Base-by-base conservation (phyloP, 2,329 filamentous ascomycete species). In the Aspergillus fumigatiaffinis region DNA sequence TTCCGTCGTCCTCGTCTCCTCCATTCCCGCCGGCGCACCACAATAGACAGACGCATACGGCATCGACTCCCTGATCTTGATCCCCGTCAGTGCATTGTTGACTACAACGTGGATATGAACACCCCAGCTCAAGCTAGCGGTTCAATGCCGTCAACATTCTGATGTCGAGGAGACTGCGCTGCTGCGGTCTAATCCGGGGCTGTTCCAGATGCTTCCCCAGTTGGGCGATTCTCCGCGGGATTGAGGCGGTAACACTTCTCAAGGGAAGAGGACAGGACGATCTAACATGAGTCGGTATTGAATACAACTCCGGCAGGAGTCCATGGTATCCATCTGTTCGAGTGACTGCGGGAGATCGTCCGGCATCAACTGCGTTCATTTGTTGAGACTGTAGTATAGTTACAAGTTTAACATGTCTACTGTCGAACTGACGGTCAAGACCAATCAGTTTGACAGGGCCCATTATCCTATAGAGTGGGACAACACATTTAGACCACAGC, bases 111-210 rank as follows among this genome's bases (percentile, higher is more conserved):
- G 76, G n/a, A 86, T 77, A 67, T 88, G 86, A 7, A 84, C 79
- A 0, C 77, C 84, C 84, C 56, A 88, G 74, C 67, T 88, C 86
- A 0, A 82, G 79, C 5, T 75, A 77, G 4, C 83, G 77, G 64
- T 87, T 87, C 60, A 87, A 76, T 3, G 84, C 84, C 69, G 82
- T 83, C 49, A 88, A 75, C 81, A 88, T 87, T 50, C 81, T 84
- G 50, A 88, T 83, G 68, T 87, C 87, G 53, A 88, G 73, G 54
- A 88, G 76, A 53, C 79, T 83, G 50, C 86, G 79, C 62, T 84
- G 81, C 68, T 85, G 58, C 81, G 79, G 38, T 82, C 80, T 8
- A 88, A 79, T 0, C 85, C 86, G 0, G 84, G 84, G 7, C 86
- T 80, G 3, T 82, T 82, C 86, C 86, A 89, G 26, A 82, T 23